Conservation (phyloP, 2,329 filamentous ascomycete species). For the Cladosporium halotolerans region DNA sequence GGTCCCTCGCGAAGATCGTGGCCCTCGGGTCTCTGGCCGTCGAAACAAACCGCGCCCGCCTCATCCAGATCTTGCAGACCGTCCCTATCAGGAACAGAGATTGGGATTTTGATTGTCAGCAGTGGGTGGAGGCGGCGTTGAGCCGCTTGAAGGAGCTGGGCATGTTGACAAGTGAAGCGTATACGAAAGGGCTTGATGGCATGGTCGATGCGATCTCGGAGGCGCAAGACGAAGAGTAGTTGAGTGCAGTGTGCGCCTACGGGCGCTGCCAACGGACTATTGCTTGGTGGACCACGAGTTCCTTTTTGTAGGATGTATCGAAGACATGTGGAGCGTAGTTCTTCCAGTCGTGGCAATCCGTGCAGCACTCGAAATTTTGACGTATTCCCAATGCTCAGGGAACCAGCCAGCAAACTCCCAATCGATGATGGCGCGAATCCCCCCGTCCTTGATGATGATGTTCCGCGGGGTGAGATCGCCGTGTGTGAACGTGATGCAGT, state of each 20-base stretch:
- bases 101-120: slow-evolving; percentile 14
- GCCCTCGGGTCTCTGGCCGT: slow-evolving; percentile 4
- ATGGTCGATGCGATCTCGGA: slow-evolving; percentile 13
- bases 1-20: slow-evolving; percentile 3
- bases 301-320: slow-evolving; percentile 4
- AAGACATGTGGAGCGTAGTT: slow-evolving; percentile 11
- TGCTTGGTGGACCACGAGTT: slow-evolving; percentile 11
- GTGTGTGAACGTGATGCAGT: slow-evolving; percentile 17
- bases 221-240: slow-evolving; percentile 2
- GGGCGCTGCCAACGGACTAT: slow-evolving; percentile 1
- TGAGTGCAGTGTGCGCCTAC: not conserved
- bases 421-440: too few species aligned
- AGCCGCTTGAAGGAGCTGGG: slow-evolving; percentile 1
- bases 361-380: too few species aligned
- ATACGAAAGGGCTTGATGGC: slow-evolving; percentile 11
- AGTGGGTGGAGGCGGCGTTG: slow-evolving; percentile 13
- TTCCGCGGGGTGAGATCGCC: slow-evolving; percentile 18
- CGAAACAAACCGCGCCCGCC: not conserved
- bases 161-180: slow-evolving; percentile 1
- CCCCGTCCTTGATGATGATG: slow-evolving; percentile 17
- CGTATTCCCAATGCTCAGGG: too few species aligned
- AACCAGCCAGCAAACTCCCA: too few species aligned
- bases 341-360: slow-evolving; percentile 14
- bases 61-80: slow-evolving; percentile 2
- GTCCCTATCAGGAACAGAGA: slow-evolving; percentile 12